Conservation (phyloP, 78 protist genomes). For the Emiliania huxleyi region DNA sequence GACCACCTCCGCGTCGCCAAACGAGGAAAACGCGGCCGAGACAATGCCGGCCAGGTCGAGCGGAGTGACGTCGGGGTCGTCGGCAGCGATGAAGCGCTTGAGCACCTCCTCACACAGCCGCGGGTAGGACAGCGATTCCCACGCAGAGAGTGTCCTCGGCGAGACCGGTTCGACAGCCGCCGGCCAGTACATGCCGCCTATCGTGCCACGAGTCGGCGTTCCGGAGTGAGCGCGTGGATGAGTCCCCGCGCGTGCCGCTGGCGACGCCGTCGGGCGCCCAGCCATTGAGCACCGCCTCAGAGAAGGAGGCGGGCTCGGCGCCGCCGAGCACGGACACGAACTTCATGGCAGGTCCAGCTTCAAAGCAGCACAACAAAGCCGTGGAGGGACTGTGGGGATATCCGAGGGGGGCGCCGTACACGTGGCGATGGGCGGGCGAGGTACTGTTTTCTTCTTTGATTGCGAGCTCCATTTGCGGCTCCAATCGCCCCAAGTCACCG, state of each 20-base stretch:
- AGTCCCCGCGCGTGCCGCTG: no score
- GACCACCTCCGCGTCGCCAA: neutral
- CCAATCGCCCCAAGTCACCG: no score
- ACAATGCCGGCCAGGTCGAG: neutral
- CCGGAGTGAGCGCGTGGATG: no score
- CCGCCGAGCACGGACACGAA: neutral
- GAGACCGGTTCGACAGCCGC: neutral
- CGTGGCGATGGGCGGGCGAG: no score
- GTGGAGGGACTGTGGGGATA: no score
- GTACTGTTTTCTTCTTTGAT: no score
- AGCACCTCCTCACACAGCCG: neutral
- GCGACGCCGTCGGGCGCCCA: conserved; percentile 6
- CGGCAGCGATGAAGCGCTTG: neutral
- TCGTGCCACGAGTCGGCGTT: no score
- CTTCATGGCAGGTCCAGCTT: no score
- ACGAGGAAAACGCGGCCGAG: neutral
- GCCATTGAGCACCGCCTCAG: neutral
- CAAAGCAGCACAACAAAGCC: no score
- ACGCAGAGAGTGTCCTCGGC: neutral
- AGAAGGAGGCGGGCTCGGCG: neutral
- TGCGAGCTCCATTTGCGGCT: no score
- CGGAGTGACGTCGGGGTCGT: neutral
- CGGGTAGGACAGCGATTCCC: neutral
- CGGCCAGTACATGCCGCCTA: conserved; percentile 4
- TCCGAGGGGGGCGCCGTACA: no score